Conservation (phyloP, 352 stramenopile genomes). For the Globisporangium spiculum region DNA sequence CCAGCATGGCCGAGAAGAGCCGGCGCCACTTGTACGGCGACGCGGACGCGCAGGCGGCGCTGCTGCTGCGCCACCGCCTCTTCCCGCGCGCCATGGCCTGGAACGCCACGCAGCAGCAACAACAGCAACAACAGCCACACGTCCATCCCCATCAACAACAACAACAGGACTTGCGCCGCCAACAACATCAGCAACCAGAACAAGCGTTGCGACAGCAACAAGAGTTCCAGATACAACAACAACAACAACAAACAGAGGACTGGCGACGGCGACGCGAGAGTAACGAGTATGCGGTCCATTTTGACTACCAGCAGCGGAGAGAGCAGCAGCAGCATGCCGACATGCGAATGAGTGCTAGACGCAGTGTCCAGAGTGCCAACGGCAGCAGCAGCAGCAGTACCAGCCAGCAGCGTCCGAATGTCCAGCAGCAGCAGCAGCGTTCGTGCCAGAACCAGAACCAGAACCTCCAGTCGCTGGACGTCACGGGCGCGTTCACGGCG, state of each 20-base stretch:
- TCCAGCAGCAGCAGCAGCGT: not conserved
- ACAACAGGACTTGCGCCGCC: slow-evolving; percentile 3
- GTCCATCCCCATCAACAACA: not conserved
- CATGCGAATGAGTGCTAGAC: not conserved
- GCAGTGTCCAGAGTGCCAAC: not conserved
- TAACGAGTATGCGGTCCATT: not conserved
- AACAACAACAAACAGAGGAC: not conserved
- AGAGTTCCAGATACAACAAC: not conserved
- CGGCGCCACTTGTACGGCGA: slow-evolving; percentile 15
- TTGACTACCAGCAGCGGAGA: not conserved
- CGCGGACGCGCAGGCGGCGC: slow-evolving; percentile 14
- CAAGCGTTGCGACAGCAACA: not conserved
- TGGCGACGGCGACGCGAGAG: not conserved
- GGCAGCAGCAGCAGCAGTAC: not conserved
- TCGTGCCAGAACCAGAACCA: slow-evolving; percentile 4
- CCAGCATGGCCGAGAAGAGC: slow-evolving; percentile 12
- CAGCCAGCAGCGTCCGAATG: not conserved
- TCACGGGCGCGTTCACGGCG: slow-evolving; percentile 8
- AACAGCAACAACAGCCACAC: slow-evolving; percentile 1
- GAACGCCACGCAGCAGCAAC: slow-evolving; percentile 35
- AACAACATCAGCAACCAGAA: slow-evolving; percentile 2
- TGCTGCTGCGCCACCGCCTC: slow-evolving; percentile 52
- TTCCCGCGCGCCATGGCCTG: slow-evolving; percentile 67
- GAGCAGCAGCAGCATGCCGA: not conserved
- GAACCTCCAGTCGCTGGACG: slow-evolving; percentile 2